These are phyloP conservation scores for Fusarium brachygibbosum DNA, from an alignment of 2,329 filamentous ascomycete genomes.

Conservation along the genomic window DNA sequence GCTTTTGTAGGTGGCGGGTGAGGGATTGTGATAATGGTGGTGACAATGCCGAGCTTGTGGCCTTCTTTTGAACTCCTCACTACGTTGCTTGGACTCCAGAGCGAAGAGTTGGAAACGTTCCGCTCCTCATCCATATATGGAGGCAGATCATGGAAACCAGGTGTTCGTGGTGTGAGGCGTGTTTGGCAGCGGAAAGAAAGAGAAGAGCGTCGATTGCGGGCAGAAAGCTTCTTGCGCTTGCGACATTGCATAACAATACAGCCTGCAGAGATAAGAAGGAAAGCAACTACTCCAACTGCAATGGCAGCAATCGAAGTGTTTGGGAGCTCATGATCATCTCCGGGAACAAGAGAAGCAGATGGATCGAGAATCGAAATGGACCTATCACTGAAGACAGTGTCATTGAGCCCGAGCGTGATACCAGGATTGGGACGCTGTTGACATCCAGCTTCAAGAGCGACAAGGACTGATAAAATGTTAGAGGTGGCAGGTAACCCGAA, in stretches of 20 bases:
- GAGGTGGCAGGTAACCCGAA: not conserved
- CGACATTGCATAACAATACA: conserved; percentile 62
- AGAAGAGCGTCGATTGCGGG: conserved; percentile 53
- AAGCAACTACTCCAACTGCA: conserved; percentile 55
- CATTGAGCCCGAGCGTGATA: conserved; percentile 57
- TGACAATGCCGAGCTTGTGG: conserved; percentile 37
- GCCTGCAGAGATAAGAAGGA: conserved; percentile 56
- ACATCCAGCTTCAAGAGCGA: conserved; percentile 66
- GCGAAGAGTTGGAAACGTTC: conserved; percentile 21
- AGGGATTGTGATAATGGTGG: conserved; percentile 31
- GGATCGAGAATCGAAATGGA: conserved; percentile 54
- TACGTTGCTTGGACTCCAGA: conserved; percentile 24
- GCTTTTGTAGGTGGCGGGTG: conserved; percentile 39
- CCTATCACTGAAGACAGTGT: conserved; percentile 59
- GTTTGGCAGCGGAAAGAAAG: conserved; percentile 67
- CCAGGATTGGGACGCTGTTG: conserved; percentile 59
- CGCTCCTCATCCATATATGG: conserved; percentile 42
- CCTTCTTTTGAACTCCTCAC: conserved; percentile 9
- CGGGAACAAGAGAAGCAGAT: conserved; percentile 28
- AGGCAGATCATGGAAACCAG: conserved; percentile 35
- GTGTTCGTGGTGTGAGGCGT: conserved; percentile 46
- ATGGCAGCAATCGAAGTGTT: conserved; percentile 61
- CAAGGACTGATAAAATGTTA: conserved; percentile 57
- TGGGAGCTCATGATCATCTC: conserved; percentile 48
- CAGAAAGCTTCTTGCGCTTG: conserved; percentile 57